phyloP scores from a whole-genome alignment of 768 basidiomycete genomes.

The Suillus placidus region DNA sequence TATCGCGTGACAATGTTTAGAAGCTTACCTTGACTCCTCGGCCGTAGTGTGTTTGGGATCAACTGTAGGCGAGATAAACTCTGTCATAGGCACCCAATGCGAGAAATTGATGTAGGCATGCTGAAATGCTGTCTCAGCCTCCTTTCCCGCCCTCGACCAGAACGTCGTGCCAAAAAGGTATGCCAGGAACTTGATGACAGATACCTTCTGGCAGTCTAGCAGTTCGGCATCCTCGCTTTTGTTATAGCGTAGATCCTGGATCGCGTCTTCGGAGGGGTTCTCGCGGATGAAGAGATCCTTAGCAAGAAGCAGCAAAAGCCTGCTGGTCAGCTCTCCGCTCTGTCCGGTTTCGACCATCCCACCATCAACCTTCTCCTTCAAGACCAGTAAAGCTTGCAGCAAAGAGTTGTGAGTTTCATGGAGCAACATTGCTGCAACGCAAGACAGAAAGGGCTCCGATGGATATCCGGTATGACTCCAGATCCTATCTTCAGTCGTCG shows the following conservation, averaged over 20 bases:
- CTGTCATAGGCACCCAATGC: slow-evolving; percentile 18
- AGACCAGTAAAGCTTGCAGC: background rate
- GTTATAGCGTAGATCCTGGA: background rate
- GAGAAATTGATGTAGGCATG: slow-evolving; percentile 18
- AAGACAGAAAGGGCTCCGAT: slow-evolving; percentile 22
- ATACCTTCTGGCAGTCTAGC: slow-evolving; percentile 15
- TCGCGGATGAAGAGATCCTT: slow-evolving; percentile 14
- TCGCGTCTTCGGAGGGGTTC: background rate
- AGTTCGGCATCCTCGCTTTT: slow-evolving; percentile 7
- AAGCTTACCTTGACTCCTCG: background rate
- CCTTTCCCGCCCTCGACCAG: slow-evolving; percentile 1
- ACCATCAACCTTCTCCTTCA: slow-evolving; percentile 7
- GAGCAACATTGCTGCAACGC: background rate
- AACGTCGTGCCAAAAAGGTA: slow-evolving; percentile 14
- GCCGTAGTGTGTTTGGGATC: background rate
- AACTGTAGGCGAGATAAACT: background rate
- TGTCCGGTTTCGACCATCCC: slow-evolving; percentile 13
- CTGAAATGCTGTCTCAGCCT: slow-evolving; percentile 9
- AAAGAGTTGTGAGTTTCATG: background rate
- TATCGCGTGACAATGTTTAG: background rate
- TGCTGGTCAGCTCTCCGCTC: slow-evolving; percentile 15
- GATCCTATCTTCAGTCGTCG: slow-evolving; percentile 11
- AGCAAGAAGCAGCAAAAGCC: slow-evolving; percentile 12
- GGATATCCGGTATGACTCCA: slow-evolving; percentile 20
- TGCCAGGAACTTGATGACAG: slow-evolving; percentile 17